Evolutionary conservation across 768 basidiomycete genomes (phyloP).

Genomic region (Termitomyces sp.): DNA sequence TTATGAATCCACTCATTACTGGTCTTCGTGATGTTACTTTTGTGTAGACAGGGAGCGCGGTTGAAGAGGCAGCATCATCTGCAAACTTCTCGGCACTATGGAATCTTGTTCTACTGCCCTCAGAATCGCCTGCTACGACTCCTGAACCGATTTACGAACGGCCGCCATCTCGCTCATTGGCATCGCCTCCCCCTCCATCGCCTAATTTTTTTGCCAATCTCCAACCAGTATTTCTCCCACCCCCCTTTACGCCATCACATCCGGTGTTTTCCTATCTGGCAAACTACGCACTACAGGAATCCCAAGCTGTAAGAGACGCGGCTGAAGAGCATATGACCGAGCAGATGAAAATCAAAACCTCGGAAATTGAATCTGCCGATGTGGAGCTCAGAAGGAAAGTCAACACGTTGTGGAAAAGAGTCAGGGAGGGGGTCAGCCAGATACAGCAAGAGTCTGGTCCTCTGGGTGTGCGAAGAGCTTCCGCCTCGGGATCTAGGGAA

Average conservation of each 20-base stretch:
- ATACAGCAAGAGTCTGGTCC: conserved; percentile 32
- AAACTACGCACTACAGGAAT: conserved; percentile 47
- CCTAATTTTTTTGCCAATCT: conserved; percentile 44
- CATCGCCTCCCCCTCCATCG: conserved; percentile 22
- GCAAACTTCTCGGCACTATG: conserved; percentile 39
- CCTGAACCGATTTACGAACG: conserved; percentile 19
- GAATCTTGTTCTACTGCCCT: conserved; percentile 36
- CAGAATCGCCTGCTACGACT: conserved; percentile 19
- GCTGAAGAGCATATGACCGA: conserved; percentile 55
- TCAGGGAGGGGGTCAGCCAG: conserved; percentile 39
- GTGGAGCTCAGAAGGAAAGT: conserved; percentile 49
- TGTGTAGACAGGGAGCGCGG: conserved; percentile 31
- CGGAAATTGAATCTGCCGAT: conserved; percentile 53
- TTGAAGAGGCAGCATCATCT: conserved; percentile 32
- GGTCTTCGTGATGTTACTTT: conserved; percentile 5
- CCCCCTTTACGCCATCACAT: conserved; percentile 73
- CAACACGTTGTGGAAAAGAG: conserved; percentile 57
- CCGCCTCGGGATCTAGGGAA: conserved; percentile 14
- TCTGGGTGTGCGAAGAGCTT: conserved; percentile 8
- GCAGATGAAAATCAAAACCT: conserved; percentile 46
- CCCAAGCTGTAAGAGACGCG: conserved; percentile 44
- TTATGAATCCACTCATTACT: conserved; percentile 2
- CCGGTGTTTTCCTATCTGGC: conserved; percentile 64
- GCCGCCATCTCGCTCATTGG: conserved; percentile 19
- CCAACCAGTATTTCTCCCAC: conserved; percentile 62